Conservation (phyloP, 495 filamentous ascomycete species). For the Achaetomiella virescens region DNA sequence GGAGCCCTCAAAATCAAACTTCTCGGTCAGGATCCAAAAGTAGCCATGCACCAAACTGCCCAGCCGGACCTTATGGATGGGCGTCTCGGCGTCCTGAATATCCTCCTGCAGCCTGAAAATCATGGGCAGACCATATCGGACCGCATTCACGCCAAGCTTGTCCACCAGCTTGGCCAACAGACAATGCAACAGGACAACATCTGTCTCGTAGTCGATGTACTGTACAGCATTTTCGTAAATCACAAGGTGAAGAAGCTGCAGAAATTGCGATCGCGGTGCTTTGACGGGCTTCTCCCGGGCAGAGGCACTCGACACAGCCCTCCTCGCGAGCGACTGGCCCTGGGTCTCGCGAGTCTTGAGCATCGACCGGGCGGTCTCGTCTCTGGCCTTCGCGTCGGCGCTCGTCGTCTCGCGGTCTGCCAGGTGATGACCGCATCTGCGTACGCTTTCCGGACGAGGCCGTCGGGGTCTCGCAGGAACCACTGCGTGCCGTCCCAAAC, state of each 20-base stretch:
- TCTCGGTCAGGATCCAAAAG: slow-evolving; percentile 69
- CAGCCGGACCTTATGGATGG: slow-evolving; percentile 61
- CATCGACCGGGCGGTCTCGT: slow-evolving; percentile 43
- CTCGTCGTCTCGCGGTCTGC: slow-evolving; percentile 68
- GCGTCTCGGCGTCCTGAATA: slow-evolving; percentile 57
- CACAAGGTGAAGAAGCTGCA: slow-evolving; percentile 78
- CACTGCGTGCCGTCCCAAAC: slow-evolving; percentile 92
- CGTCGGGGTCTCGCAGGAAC: slow-evolving; percentile 71
- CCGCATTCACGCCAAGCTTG: slow-evolving; percentile 77
- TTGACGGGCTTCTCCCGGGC: slow-evolving; percentile 52
- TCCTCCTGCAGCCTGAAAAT: slow-evolving; percentile 81
- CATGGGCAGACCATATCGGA: slow-evolving; percentile 77
- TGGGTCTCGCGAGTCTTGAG: slow-evolving; percentile 30
- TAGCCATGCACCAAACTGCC: slow-evolving; percentile 85
- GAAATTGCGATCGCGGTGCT: slow-evolving; percentile 57
- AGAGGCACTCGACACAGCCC: slow-evolving; percentile 64
- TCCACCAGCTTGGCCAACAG: slow-evolving; percentile 65
- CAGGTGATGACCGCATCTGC: slow-evolving; percentile 74
- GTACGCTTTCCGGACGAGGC: slow-evolving; percentile 73
- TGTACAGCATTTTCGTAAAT: slow-evolving; percentile 81
- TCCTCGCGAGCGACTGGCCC: slow-evolving; percentile 42
- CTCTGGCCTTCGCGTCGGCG: slow-evolving; percentile 55
- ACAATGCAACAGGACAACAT: slow-evolving; percentile 69
- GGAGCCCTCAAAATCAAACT: slow-evolving; percentile 67
- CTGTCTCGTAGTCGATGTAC: slow-evolving; percentile 58